A percentile compares a stretch with the other conserved stretches of the same genome.
Conservation (phyloP, 2,329 filamentous ascomycete species). For the Claviceps capensis region DNA sequence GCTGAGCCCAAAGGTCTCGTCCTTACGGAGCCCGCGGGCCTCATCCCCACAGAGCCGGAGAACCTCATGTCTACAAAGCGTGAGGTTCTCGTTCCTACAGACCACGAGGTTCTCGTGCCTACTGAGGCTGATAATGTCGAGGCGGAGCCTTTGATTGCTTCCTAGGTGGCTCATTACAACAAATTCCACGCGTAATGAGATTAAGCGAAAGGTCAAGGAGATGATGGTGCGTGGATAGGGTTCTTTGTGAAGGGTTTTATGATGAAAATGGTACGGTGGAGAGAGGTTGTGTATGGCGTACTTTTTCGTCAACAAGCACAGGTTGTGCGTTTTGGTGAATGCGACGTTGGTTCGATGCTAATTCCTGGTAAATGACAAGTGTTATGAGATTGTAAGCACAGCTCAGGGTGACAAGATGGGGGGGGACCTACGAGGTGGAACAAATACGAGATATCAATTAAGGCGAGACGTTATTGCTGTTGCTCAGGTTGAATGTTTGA, state of each 20-base stretch:
- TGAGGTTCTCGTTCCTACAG: slow-evolving; percentile 6
- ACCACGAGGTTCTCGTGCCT: slow-evolving; percentile 8
- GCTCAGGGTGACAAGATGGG: too few species aligned
- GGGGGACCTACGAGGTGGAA: too few species aligned
- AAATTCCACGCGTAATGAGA: slow-evolving; percentile 16
- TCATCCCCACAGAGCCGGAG: slow-evolving; percentile 13
- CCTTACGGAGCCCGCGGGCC: neutral
- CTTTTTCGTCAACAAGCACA: slow-evolving; percentile 9
- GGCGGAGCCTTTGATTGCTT: slow-evolving; percentile 17
- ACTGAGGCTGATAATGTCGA: slow-evolving; percentile 13
- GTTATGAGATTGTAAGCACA: neutral
- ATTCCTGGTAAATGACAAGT: neutral
- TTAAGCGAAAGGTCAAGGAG: slow-evolving; percentile 7
- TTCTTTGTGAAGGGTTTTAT: neutral
- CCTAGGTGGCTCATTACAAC: slow-evolving; percentile 14
- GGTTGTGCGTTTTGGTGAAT: neutral
- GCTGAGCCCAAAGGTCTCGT: slow-evolving; percentile 10
- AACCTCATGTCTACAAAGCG: slow-evolving; percentile 5
- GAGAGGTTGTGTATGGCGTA: slow-evolving; percentile 7
- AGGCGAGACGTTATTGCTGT: too few species aligned
- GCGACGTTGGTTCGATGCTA: neutral
- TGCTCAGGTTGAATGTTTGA: too few species aligned
- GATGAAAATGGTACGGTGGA: neutral
- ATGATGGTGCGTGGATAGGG: slow-evolving; percentile 9
- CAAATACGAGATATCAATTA: too few species aligned